Conservation (phyloP, 2,329 filamentous ascomycete genomes). For the Stagonosporopsis tanaceti region DNA sequence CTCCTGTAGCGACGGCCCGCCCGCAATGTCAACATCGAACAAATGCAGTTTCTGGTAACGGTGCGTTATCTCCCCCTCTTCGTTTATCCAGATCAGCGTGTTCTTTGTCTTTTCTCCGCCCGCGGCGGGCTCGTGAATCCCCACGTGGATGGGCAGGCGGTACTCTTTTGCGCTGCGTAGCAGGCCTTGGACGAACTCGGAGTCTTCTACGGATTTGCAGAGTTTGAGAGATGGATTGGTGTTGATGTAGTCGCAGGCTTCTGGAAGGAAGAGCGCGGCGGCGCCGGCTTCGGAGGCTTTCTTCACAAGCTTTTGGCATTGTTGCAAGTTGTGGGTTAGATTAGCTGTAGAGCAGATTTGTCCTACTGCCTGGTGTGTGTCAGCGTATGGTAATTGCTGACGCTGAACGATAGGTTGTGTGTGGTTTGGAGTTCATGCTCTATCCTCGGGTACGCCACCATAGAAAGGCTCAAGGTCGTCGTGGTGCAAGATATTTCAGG, state of each 20-base stretch:
- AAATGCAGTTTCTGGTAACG: slow-evolving; percentile 90
- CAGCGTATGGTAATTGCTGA: neutral
- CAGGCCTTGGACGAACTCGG: slow-evolving; percentile 79
- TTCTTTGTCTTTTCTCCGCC: slow-evolving; percentile 65
- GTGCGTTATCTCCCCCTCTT: slow-evolving; percentile 64
- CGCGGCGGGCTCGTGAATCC: slow-evolving; percentile 69
- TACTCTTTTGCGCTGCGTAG: slow-evolving; percentile 70
- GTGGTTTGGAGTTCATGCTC: neutral
- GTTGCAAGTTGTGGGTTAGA: slow-evolving; percentile 78
- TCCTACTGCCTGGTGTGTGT: slow-evolving; percentile 72
- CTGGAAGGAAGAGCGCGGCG: slow-evolving; percentile 88
- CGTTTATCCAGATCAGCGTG: slow-evolving; percentile 72
- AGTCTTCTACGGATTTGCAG: slow-evolving; percentile 69
- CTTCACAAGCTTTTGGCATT: slow-evolving; percentile 75
- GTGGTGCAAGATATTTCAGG: neutral
- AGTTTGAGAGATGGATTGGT: slow-evolving; percentile 72
- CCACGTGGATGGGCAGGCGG: slow-evolving; percentile 79
- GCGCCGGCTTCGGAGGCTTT: slow-evolving; percentile 80
- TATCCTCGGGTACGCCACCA: neutral
- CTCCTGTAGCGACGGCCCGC: slow-evolving; percentile 67
- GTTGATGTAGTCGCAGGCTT: slow-evolving; percentile 89
- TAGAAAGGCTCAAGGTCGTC: neutral
- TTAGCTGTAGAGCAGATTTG: slow-evolving; percentile 87
- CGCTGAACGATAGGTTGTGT: neutral
- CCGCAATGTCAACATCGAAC: slow-evolving; percentile 74